Evolutionary conservation across 352 stramenopile species (phyloP), one percentile per base, ranked within the genome.

Genomic region (Globisporangium orthogonon): DNA sequence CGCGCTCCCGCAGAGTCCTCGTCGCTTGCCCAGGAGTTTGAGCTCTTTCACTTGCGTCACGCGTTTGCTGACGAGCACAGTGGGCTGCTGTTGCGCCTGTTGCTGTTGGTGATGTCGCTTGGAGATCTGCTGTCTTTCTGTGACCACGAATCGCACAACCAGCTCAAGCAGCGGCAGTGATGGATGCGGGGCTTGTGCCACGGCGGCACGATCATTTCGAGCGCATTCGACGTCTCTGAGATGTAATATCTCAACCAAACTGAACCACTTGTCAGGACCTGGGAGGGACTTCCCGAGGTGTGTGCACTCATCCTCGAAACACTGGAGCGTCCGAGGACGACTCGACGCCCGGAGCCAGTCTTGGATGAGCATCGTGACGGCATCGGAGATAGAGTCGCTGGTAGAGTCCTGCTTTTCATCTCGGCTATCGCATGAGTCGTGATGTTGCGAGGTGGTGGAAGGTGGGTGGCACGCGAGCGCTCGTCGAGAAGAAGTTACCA

Each of bases 321-420:
- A 76, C 39, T 48, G 60, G 33, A 74, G 61, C 29, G 75, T 86
- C 37, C 54, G 33, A 9, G 59, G 56, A 15, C 81, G 60, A 31
- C 65, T 68, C 39, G 56, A 65, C 14, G 60, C 39, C 33, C 62
- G 61, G 45, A 86, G 63, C 75, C 75, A 86, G 40, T 86, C 70
- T 35, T 83, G 73, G 4, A 86, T 45, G 4, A 86, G 63, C 45
- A 78, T 61, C 59, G 69, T 33, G 45, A 72, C 52, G 31, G 52
- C 39, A n/a, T 67, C 57, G 40, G 40, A 46, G 0, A 10, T 55
- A 29, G 15, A 37, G 9, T 46, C 29, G 43, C 23, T 18, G 5
- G 15, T 3, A n/a, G 15, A 18, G 15, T 48, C 29, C 9, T 62
- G 49, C 35, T 56, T 41, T 65, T 60, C 46, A 28, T 60, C 35